Evolutionary conservation across 2,329 filamentous ascomycete species (phyloP), one percentile per base, ranked within the genome.

Genomic region (Neonectria neomacrospora): DNA sequence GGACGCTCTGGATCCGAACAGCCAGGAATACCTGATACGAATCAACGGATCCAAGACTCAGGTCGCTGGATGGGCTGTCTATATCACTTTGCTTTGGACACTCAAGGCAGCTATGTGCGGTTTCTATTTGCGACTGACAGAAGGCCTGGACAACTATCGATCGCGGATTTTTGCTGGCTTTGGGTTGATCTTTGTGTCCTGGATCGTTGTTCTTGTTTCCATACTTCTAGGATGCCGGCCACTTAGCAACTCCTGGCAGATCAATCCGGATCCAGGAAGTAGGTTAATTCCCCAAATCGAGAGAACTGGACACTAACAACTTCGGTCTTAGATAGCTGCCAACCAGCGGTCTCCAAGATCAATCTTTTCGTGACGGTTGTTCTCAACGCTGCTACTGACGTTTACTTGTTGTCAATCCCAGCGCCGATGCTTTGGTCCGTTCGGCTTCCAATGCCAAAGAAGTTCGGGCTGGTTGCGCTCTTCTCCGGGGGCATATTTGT

Each of bases 361-460:
- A 79, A 85, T 58, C 76, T 85, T 30, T 83, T 82, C 63, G 79
- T 82, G 8, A 82, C 81, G 0, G 80, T 84, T 42, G 74, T 78
- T 5, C 72, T 83, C 58, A 88, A 87, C 65, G 80, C 85, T 1
- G 65, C 76, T 3, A 87, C 85, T 7, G 86, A 88, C 68, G 56
- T 86, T 0, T 88, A 87, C 65, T 75, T 88, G 22, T 81, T 88
- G 54, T 80, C 80, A 16, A 87, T 88, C 47, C 85, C 85, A 0
- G 74, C 86, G 1, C 84, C 85, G 6, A 82, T 87, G 71, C 71
- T 78, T 1, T 80, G 76, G 73, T 67, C 71, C 20, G 76, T 75
- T 8, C 73, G 64, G 6, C 65, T 80, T 54, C 72, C 68, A 23
- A 64, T 69, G 2, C 50, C 61, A 1, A 78, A 77, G 60, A 81